Percentiles rank a stretch among this genome's conserved stretches.
phyloP scores from a whole-genome alignment of 208 protist genomes.

The Trichomonas tenax region DNA sequence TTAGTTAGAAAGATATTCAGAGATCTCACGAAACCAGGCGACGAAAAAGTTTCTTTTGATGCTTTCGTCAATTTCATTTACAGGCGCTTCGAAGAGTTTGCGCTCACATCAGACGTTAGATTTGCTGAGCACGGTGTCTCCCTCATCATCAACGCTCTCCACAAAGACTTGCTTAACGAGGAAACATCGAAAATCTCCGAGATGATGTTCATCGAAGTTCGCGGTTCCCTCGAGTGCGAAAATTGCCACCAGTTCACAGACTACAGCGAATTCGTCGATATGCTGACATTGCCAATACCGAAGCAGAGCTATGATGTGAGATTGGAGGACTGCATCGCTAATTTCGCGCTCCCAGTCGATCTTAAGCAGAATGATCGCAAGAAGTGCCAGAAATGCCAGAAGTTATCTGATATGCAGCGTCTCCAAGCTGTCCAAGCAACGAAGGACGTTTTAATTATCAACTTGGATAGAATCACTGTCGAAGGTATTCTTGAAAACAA shows the following conservation, averaged over 20 bases:
- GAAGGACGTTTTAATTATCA: neutral
- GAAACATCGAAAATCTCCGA: neutral
- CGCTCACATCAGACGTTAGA: neutral
- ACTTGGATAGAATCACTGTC: neutral
- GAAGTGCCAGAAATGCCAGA: neutral
- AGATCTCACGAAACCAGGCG: neutral
- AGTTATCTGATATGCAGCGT: no score
- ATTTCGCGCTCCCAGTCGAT: neutral
- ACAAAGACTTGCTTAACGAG: neutral
- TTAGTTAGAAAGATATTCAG: neutral
- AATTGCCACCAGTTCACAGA: neutral
- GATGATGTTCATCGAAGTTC: neutral
- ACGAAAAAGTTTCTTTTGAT: neutral
- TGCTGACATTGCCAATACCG: neutral
- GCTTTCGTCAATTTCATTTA: neutral
- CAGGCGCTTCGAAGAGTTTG: neutral
- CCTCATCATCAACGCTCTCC: neutral
- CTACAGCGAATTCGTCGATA: neutral
- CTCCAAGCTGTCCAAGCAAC: neutral
- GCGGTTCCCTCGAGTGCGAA: neutral
- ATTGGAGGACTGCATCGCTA: neutral
- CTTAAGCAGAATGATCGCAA: no score
- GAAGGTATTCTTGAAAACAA: neutral
- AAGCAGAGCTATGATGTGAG: neutral
- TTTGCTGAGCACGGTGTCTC: neutral